Percentiles rank a stretch among this genome's conserved stretches.
Evolutionary conservation across 768 basidiomycete species (phyloP).

Genomic region (Xerocomellus chrysenteron): DNA sequence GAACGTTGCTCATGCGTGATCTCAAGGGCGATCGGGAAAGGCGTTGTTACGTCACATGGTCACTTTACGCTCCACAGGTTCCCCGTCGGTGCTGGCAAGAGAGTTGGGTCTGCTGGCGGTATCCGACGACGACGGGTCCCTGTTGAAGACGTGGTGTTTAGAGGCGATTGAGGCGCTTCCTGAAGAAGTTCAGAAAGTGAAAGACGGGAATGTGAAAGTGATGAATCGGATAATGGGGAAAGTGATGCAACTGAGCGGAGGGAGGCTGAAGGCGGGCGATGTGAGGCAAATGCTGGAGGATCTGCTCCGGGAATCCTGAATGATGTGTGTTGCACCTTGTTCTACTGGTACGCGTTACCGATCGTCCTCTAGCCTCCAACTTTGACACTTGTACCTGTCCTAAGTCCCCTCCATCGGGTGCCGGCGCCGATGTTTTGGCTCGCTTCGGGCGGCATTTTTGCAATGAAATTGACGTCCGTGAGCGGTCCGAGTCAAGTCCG

Average conservation of each 20-base stretch:
- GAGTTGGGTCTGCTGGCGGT: constrained; percentile 49
- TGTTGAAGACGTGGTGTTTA: constrained; percentile 55
- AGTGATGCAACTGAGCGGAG: constrained; percentile 79
- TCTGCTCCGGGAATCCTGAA: constrained; percentile 33
- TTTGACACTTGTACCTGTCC: constrained; percentile 6
- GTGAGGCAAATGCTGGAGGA: constrained; percentile 51
- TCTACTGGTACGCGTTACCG: neutral
- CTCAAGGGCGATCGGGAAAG: constrained; percentile 75
- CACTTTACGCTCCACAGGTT: constrained; percentile 37
- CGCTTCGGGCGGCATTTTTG: too few relatives aligned
- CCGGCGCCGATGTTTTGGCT: constrained; percentile 33
- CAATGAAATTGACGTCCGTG: constrained; percentile 42
- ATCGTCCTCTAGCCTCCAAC: constrained; percentile 6
- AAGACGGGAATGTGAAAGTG: constrained; percentile 66
- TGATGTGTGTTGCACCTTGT: neutral
- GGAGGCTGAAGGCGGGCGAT: constrained; percentile 71
- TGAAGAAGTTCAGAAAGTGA: constrained; percentile 61
- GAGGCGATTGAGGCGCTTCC: constrained; percentile 68
- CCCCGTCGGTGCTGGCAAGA: constrained; percentile 44
- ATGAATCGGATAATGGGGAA: constrained; percentile 52
- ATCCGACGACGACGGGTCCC: constrained; percentile 30
- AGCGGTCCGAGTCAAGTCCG: too few relatives aligned
- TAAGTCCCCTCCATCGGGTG: constrained; percentile 42
- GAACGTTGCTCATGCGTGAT: neutral
- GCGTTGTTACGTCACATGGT: constrained; percentile 73